A percentile compares a stretch with the other conserved stretches of the same genome.
These are phyloP conservation scores for Hydrangea macrophylla DNA, from an alignment of 148 eudicot genomes.

Conservation along the genomic window DNA sequence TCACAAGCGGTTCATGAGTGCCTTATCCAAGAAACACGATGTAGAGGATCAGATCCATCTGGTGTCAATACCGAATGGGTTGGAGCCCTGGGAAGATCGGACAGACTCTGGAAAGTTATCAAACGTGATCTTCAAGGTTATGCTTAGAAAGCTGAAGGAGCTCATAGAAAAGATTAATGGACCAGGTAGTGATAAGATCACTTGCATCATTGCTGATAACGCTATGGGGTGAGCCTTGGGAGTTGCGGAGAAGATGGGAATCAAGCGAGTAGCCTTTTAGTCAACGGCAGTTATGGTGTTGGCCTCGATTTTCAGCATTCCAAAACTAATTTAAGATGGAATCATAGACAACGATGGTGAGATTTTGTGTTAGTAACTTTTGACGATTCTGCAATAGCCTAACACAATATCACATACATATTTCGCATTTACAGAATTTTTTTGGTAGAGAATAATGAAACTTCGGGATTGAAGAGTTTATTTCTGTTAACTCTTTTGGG, in stretches of 20 bases:
- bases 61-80: conserved; percentile 22
- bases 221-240: conserved; percentile 11
- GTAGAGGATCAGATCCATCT: no score
- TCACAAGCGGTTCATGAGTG: conserved; percentile 1
- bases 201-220: conserved; percentile 6
- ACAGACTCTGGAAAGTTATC: conserved; percentile 5
- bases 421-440: no score
- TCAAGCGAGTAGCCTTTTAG: conserved; percentile 22
- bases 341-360: conserved; percentile 23
- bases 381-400: no score
- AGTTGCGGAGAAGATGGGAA: no score
- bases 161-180: conserved; percentile 3
- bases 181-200: neutral
- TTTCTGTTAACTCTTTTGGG: no score
- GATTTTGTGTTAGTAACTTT: neutral
- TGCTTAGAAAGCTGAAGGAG: conserved; percentile 19
- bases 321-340: conserved; percentile 23
- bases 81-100: conserved; percentile 19
- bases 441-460: no score
- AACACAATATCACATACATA: no score
- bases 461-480: no score
- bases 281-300: conserved; percentile 17
- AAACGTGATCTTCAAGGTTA: conserved; percentile 1
- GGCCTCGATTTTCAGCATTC: no score
- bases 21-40: conserved; percentile 1